Percentiles rank a stretch among this genome's conserved stretches.
phyloP scores from a whole-genome alignment of 2,329 filamentous ascomycete genomes.

The Diaporthe sp. region DNA sequence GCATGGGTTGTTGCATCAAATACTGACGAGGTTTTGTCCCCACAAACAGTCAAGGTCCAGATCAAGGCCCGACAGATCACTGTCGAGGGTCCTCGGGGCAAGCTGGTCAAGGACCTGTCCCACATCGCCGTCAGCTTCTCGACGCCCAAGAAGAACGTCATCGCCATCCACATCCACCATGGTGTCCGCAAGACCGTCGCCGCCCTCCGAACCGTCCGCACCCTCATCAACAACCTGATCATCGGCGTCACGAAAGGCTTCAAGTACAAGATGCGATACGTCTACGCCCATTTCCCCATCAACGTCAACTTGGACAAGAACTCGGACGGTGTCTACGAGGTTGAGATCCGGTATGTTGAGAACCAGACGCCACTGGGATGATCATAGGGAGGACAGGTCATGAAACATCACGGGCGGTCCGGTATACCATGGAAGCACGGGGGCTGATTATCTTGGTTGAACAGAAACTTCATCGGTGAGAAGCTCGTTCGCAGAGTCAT shows the following conservation, averaged over 20 bases:
- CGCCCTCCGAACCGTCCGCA: conserved; percentile 97
- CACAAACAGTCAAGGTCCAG: conserved; percentile 86
- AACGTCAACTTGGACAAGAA: conserved; percentile 99
- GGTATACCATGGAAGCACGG: not conserved
- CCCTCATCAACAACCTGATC: conserved; percentile 98
- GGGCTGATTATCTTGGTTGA: conserved; percentile 28
- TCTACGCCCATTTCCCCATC: conserved; percentile 99
- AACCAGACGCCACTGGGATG: conserved; percentile 7
- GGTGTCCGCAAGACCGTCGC: conserved; percentile 98
- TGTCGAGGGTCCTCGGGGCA: conserved; percentile 97
- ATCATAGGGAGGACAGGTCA: not conserved
- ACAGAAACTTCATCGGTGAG: conserved; percentile 97
- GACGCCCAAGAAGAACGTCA: conserved; percentile 84
- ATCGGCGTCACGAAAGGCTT: conserved; percentile 98
- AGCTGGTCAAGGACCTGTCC: conserved; percentile 96
- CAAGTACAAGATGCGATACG: conserved; percentile 99
- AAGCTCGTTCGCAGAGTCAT: conserved; percentile 95
- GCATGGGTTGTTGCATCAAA: conserved; percentile 29
- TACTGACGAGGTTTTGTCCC: conserved; percentile 51
- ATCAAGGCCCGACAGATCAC: conserved; percentile 98
- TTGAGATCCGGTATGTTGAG: conserved; percentile 91
- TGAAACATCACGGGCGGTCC: not conserved
- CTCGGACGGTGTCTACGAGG: conserved; percentile 86
- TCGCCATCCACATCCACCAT: conserved; percentile 99
- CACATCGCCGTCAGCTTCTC: conserved; percentile 98